These are phyloP conservation scores for Ephemerocybe angulata DNA, from an alignment of 768 basidiomycete genomes.

Conservation along the genomic window DNA sequence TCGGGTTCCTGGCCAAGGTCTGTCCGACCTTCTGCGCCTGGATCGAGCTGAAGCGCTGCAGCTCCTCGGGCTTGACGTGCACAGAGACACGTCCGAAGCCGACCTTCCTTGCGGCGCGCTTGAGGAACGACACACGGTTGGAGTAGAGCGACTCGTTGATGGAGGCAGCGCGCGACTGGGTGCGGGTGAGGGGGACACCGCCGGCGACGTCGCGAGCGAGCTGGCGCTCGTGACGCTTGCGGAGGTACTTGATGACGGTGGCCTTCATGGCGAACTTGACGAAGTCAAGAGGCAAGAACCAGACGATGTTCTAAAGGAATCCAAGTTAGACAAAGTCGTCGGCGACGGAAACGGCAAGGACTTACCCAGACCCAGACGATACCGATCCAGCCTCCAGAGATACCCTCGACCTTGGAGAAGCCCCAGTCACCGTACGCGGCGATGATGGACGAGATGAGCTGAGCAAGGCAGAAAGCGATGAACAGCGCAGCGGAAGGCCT, in stretches of 20 bases:
- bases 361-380: slow-evolving; percentile 95
- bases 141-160: slow-evolving; percentile 92
- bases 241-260: slow-evolving; percentile 82
- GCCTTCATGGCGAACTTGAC: slow-evolving; percentile 97
- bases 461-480: slow-evolving; percentile 87
- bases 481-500: slow-evolving; percentile 91
- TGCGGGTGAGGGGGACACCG: slow-evolving; percentile 77
- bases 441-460: slow-evolving; percentile 94
- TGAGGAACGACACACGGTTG: slow-evolving; percentile 92
- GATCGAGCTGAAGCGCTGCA: slow-evolving; percentile 81
- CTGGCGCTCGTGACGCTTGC: slow-evolving; percentile 55
- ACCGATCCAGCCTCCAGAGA: slow-evolving; percentile 95
- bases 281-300: slow-evolving; percentile 94
- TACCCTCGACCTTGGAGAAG: slow-evolving; percentile 76
- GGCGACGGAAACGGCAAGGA: slow-evolving; percentile 12
- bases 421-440: slow-evolving; percentile 93
- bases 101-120: slow-evolving; percentile 79
- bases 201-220: slow-evolving; percentile 32
- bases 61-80: slow-evolving; percentile 63
- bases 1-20: slow-evolving; percentile 74
- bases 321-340: not conserved
- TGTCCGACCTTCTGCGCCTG: slow-evolving; percentile 75
- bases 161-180: slow-evolving; percentile 87
- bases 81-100: slow-evolving; percentile 79
- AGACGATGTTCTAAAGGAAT: slow-evolving; percentile 73